Conservation (phyloP, 2,329 filamentous ascomycete species). For the Camillea tinctor region DNA sequence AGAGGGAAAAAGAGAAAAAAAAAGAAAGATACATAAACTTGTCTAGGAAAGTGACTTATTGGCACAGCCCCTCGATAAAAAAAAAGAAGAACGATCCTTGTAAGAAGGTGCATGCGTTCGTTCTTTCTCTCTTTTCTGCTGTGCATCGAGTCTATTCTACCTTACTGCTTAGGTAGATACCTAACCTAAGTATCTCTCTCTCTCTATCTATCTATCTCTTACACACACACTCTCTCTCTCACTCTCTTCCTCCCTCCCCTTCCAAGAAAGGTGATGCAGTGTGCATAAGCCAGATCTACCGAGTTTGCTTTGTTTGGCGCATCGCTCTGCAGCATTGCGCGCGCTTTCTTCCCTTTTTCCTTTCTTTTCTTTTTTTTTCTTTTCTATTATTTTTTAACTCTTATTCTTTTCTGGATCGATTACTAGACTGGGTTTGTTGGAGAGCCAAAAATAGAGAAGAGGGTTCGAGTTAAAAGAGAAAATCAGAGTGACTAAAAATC, state of each 20-base stretch:
- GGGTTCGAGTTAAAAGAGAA: not conserved
- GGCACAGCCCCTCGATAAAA: not conserved
- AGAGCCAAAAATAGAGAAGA: not conserved
- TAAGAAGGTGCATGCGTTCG: not conserved
- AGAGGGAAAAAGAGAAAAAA: too few relatives aligned
- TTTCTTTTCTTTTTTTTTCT: not conserved
- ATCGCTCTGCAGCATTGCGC: not conserved
- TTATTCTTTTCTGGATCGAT: not conserved
- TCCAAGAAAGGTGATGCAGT: not conserved
- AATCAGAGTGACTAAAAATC: conserved; percentile 9
- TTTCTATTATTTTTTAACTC: not conserved
- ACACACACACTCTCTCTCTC: too few relatives aligned
- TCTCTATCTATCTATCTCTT: too few relatives aligned
- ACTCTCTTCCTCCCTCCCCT: too few relatives aligned
- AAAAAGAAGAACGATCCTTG: not conserved
- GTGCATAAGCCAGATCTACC: not conserved
- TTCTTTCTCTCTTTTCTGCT: too few relatives aligned
- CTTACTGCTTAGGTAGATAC: too few relatives aligned
- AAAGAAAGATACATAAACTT: not conserved
- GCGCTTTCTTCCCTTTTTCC: too few relatives aligned
- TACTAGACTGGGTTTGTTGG: not conserved
- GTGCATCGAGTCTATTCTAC: too few relatives aligned
- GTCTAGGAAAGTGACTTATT: not conserved
- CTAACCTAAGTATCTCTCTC: too few relatives aligned
- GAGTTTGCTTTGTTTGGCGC: not conserved